phyloP scores from a whole-genome alignment of 1,284 basidiomycete genomes.

The Boletus calvinii region DNA sequence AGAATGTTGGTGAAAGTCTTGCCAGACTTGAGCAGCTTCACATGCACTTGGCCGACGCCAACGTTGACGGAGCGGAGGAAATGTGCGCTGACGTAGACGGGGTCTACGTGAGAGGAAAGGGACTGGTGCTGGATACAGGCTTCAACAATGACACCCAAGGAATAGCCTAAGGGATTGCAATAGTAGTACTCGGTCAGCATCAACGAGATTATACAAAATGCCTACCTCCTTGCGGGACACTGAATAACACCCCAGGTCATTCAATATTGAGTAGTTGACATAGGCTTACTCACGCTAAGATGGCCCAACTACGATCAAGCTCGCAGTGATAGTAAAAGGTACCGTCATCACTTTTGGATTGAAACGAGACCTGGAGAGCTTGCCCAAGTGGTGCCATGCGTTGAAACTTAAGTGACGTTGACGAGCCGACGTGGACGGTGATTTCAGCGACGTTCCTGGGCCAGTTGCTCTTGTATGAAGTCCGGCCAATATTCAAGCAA shows the following conservation, averaged over 20 bases:
- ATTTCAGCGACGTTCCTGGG: no score
- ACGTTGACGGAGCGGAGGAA: slow-evolving; percentile 47
- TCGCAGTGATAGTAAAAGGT: slow-evolving; percentile 38
- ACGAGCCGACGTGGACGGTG: no score
- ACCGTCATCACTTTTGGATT: slow-evolving; percentile 18
- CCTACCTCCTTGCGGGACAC: slow-evolving; percentile 56
- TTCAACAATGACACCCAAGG: slow-evolving; percentile 52
- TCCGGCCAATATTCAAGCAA: no score
- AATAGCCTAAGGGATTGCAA: slow-evolving; percentile 45
- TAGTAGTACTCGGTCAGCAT: not conserved
- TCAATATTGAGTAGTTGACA: not conserved
- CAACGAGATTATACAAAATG: not conserved
- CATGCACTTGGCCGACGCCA: slow-evolving; percentile 44
- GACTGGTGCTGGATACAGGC: slow-evolving; percentile 53
- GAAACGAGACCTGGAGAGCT: slow-evolving; percentile 23
- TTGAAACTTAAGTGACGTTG: not conserved
- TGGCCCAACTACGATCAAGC: slow-evolving; percentile 45
- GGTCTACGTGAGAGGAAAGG: slow-evolving; percentile 47
- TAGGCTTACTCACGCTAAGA: slow-evolving; percentile 40
- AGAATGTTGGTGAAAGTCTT: slow-evolving; percentile 52
- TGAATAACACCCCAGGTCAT: slow-evolving; percentile 21
- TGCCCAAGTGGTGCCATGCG: slow-evolving; percentile 20
- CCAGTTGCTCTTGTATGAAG: no score
- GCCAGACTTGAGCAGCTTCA: slow-evolving; percentile 47
- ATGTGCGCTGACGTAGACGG: slow-evolving; percentile 58